phyloP scores from a whole-genome alignment of 768 basidiomycete species.

The Coprinopsis sp. region DNA sequence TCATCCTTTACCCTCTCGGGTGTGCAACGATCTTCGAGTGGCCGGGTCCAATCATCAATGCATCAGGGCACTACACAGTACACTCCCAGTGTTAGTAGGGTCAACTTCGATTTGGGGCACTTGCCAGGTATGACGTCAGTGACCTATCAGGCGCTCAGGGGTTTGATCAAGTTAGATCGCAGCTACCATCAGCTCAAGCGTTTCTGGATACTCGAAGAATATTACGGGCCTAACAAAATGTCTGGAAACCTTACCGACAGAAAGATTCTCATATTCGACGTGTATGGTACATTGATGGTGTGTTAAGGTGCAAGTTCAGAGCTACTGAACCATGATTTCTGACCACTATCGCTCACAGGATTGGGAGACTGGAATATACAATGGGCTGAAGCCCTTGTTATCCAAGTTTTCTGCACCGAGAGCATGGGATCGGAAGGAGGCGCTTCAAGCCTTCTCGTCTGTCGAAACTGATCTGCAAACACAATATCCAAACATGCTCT shows the following conservation, averaged over 20 bases:
- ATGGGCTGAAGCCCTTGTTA: constrained; percentile 50
- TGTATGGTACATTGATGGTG: constrained; percentile 71
- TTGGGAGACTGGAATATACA: constrained; percentile 69
- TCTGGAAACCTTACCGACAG: constrained; percentile 35
- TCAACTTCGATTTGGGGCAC: too few species aligned
- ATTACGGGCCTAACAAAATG: not conserved
- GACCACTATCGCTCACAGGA: constrained; percentile 34
- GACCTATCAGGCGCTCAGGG: too few species aligned
- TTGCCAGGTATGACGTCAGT: too few species aligned
- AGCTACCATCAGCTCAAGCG: too few species aligned
- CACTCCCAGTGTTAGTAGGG: too few species aligned
- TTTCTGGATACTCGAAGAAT: too few species aligned
- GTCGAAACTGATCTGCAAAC: constrained; percentile 56
- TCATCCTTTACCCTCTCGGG: too few species aligned
- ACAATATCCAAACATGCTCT: constrained; percentile 54
- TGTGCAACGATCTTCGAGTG: too few species aligned
- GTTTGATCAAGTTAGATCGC: too few species aligned
- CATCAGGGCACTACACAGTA: too few species aligned
- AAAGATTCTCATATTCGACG: constrained; percentile 65
- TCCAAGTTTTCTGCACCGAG: constrained; percentile 33
- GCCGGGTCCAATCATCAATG: too few species aligned
- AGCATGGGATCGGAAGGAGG: constrained; percentile 47
- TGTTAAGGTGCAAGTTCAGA: constrained; percentile 9
- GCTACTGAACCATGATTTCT: not conserved
- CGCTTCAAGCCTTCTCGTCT: constrained; percentile 44